Evolutionary conservation across 78 protist species (phyloP), one percentile per base, ranked within the genome.

Genomic region (Dictyostelium firmibasis): DNA sequence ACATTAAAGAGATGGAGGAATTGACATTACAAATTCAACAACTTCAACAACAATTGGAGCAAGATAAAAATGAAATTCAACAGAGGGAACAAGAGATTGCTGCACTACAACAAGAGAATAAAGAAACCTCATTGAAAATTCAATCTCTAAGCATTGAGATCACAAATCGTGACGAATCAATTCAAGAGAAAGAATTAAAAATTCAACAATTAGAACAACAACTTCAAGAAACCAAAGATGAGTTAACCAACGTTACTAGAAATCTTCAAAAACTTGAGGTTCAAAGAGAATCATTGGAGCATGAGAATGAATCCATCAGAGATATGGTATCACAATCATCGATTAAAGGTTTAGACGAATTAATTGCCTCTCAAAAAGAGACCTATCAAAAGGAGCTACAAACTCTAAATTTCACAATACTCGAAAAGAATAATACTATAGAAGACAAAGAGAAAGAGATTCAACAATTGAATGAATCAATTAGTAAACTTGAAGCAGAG

Each of bases 1-100:
- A 89, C 50, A 25, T 89, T 10, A 89, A 89, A 33, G 94, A 89
- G 53, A 89, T 89, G 94, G 94, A 78, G 35, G 94, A 81, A 23
- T 36, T 89, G 4, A 89, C 94, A 7, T 36, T 38, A 2, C 77
- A 89, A 81, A 23, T 89, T 20, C 69, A 60, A 60, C 20, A 14
- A n/a, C 79, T 33, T 35, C 41, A 67, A n/a, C 53, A 38, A 36
- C n/a, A 64, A 23, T 18, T 25, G 35, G 50, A 84, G 29, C 16
- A 18, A 14, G 35, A 43, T 10, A 43, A 35, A 44, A 6, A 10
- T 3, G 50, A 76, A 5, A 31, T 87, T 20, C 9, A 53, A 1
- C 14, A 3, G 0, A 25, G 6, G 13, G 43, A 14, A 16, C 23
- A 6, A 4, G 87, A 78, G 16, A 41, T 89, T 6, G 75, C 35